phyloP scores from a whole-genome alignment of 352 stramenopile species.

The Blastocystis sp. region DNA sequence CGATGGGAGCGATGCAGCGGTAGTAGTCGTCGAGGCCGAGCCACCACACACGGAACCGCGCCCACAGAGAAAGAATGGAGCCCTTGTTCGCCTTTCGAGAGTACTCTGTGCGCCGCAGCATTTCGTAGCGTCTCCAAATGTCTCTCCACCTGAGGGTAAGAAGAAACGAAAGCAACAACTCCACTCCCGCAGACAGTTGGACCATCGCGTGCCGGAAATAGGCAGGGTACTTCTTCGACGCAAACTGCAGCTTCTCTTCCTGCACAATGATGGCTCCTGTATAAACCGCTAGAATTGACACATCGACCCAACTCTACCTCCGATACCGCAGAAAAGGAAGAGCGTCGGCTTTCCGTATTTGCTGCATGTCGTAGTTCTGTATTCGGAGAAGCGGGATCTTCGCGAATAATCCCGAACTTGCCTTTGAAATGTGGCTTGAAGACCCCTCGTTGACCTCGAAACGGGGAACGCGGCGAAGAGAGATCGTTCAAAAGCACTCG shows the following conservation, averaged over 20 bases:
- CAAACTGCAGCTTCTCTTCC: conserved; percentile 38
- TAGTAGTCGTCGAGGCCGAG: conserved; percentile 10
- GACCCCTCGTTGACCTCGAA: neutral
- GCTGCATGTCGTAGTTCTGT: conserved; percentile 82
- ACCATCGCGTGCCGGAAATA: conserved; percentile 16
- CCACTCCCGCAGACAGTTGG: neutral
- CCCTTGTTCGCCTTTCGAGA: neutral
- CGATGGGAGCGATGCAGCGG: conserved; percentile 12
- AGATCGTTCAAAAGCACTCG: neutral
- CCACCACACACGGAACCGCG: neutral
- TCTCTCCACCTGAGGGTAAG: conserved; percentile 17
- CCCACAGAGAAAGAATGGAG: neutral
- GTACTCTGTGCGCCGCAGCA: conserved; percentile 7
- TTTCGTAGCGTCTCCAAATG: conserved; percentile 27
- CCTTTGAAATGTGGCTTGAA: neutral
- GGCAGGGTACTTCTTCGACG: neutral
- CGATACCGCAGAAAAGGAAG: conserved; percentile 27
- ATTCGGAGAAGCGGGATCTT: neutral
- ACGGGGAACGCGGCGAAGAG: neutral
- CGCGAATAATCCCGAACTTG: neutral
- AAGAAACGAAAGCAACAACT: neutral
- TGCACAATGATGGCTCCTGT: conserved; percentile 38
- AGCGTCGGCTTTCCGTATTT: conserved; percentile 49
- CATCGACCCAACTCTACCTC: neutral
- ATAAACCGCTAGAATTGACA: conserved; percentile 10